Percentiles rank a stretch among this genome's conserved stretches.
Evolutionary conservation across 495 filamentous ascomycete species (phyloP).

Genomic region (Aspergillus campestris): DNA sequence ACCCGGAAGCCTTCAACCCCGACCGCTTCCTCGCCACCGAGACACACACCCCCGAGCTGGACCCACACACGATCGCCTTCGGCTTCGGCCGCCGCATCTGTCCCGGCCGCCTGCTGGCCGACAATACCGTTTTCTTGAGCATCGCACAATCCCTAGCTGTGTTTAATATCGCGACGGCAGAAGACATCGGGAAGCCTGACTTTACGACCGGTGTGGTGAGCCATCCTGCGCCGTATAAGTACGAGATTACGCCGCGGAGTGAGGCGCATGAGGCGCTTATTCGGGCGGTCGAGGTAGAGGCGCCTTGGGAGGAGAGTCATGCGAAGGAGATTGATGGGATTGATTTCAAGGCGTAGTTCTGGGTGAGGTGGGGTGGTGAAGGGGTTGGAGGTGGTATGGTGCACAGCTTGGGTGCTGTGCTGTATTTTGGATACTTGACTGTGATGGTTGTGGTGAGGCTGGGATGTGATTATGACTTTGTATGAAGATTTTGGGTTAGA

Average conservation of each 20-base stretch:
- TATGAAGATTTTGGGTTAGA: no score
- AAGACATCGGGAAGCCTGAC: constrained; percentile 17
- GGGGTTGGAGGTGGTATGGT: no score
- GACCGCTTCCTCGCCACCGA: constrained; percentile 23
- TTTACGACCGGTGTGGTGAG: constrained; percentile 30
- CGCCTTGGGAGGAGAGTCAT: constrained; percentile 40
- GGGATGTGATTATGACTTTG: no score
- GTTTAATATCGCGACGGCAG: constrained; percentile 27
- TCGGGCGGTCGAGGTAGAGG: constrained; percentile 23
- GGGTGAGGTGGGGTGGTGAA: no score
- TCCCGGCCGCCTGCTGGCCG: constrained; percentile 28
- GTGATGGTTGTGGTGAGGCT: no score
- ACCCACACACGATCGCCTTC: constrained; percentile 21
- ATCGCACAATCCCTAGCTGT: constrained; percentile 26
- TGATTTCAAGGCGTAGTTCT: no score
- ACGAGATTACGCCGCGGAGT: constrained; percentile 25
- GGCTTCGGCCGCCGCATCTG: constrained; percentile 36
- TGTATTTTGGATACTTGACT: no score
- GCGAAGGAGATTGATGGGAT: constrained; percentile 5
- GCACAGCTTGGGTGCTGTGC: no score
- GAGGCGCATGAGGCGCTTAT: constrained; percentile 22
- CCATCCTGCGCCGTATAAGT: constrained; percentile 29
- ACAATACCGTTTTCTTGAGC: constrained; percentile 27
- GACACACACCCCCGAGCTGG: constrained; percentile 17
- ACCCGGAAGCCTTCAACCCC: constrained; percentile 27